phyloP scores from a whole-genome alignment of 1,139 yeast species.

The Lodderomyces theae region DNA sequence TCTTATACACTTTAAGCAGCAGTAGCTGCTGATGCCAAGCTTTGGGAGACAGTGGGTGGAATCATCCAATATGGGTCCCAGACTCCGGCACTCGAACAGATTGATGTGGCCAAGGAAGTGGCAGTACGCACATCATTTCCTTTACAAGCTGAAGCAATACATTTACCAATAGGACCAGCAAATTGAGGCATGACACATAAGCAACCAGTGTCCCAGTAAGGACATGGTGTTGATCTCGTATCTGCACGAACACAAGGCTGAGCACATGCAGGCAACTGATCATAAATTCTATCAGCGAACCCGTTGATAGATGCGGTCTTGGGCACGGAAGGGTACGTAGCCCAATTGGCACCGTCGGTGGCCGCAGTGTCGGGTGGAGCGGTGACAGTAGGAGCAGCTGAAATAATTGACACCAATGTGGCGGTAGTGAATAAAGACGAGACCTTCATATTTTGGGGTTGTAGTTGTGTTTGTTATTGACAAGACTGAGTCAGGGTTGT shows the following conservation, averaged over 20 bases:
- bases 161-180: conserved; percentile 26
- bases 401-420: conserved; percentile 4
- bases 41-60: conserved; percentile 31
- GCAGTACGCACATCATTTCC: conserved; percentile 22
- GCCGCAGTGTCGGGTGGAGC: conserved; percentile 10
- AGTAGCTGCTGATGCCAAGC: conserved; percentile 30
- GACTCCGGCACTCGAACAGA: conserved; percentile 33
- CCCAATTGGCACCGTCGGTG: conserved; percentile 16
- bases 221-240: conserved; percentile 31
- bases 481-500: too few relatives aligned
- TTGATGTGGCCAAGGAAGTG: conserved; percentile 27
- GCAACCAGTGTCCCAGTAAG: conserved; percentile 40
- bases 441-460: not conserved
- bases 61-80: conserved; percentile 23
- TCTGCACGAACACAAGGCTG: conserved; percentile 22
- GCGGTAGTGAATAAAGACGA: conserved; percentile 2
- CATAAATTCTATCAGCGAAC: conserved; percentile 34
- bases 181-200: conserved; percentile 33
- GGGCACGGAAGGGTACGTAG: conserved; percentile 38
- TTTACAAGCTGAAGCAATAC: conserved; percentile 25
- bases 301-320: conserved; percentile 41
- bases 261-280: conserved; percentile 27
- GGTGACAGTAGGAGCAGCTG: conserved; percentile 10
- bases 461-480: not conserved
- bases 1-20: conserved; percentile 10